phyloP scores from a whole-genome alignment of 2,329 filamentous ascomycete species.

The Aspergillus quadrilineatus region DNA sequence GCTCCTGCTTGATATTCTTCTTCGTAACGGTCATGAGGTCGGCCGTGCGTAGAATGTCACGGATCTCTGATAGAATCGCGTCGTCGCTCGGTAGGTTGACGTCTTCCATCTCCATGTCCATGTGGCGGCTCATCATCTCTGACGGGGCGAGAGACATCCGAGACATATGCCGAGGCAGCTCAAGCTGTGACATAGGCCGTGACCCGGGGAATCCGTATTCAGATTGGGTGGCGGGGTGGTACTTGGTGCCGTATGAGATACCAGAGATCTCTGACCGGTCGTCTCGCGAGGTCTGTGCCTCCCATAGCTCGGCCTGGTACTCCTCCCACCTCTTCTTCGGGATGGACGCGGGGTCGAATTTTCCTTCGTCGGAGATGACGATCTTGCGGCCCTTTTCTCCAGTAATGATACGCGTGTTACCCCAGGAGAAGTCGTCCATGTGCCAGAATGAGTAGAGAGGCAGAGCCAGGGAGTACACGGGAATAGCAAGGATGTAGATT shows the following conservation, averaged over 20 bases:
- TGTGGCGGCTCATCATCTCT: conserved; percentile 64
- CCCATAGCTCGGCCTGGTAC: conserved; percentile 97
- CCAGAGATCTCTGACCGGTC: conserved; percentile 92
- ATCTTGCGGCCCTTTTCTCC: conserved; percentile 92
- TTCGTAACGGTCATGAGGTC: conserved; percentile 98
- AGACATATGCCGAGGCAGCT: conserved; percentile 57
- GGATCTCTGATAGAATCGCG: conserved; percentile 85
- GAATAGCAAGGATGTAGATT: conserved; percentile 86
- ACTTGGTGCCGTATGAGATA: conserved; percentile 90
- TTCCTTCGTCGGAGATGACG: conserved; percentile 93
- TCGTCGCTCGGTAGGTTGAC: conserved; percentile 84
- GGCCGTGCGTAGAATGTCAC: conserved; percentile 85
- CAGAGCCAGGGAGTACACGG: conserved; percentile 85
- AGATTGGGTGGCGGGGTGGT: conserved; percentile 60
- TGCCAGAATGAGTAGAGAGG: conserved; percentile 97
- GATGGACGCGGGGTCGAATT: conserved; percentile 89
- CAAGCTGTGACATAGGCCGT: conserved; percentile 60
- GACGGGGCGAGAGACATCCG: conserved; percentile 79
- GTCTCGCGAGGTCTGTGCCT: conserved; percentile 78
- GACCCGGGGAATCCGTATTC: conserved; percentile 71
- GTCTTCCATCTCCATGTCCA: conserved; percentile 72
- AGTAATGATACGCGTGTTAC: conserved; percentile 95
- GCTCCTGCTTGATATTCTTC: conserved; percentile 92
- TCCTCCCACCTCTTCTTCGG: conserved; percentile 99
- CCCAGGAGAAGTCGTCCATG: conserved; percentile 99